Base-by-base conservation (phyloP, 2,329 filamentous ascomycete species). In the Teratosphaeria epicoccoides region DNA sequence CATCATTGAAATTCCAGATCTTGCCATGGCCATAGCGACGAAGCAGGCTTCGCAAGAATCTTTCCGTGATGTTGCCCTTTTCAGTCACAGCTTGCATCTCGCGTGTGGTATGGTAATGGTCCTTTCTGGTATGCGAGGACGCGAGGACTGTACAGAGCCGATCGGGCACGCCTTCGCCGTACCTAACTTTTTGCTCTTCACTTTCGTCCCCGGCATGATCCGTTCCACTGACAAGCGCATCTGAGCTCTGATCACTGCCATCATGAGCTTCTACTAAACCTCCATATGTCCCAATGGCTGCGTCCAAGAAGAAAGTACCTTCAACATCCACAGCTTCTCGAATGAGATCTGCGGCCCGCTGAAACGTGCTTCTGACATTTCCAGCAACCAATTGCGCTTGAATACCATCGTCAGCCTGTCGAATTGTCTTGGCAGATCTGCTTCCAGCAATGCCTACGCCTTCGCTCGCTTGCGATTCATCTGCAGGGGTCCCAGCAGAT, bases 301-400 rank as follows among this genome's bases (percentile, higher is more conserved):
- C 67, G 54, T 73, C 71, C 17, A 74, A 53, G 50, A 73, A 73
- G 2, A 71, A 61, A 11, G 77, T 73, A 2, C 74, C 75, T n/a
- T 76, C 74, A 3, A 74, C 71, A 7, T 66, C 65, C 20, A 78
- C 63, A n/a, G 74, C 73, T 51, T 76, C 69, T 1, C 71, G 69
- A 3, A 79, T 63, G 0, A 78, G 56, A 25, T 72, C 69, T 0
- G 75, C 73, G 1, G 76, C 76, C 22, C 75, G 68, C 11, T 66
- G 63, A 50, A 78, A 77, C 2, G 72, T 72, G 54, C 44, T 48
- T 4, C 50, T 29, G 9, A 55, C 47, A 23, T 71, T 56, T n/a
- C 40, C 47, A 12, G 53, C 44, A 17, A 55, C 51, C 29, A 48
- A 24, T n/a, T 52, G 53, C 11, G 52, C 47, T 25, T 25, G 43